Evolutionary conservation across 1,284 basidiomycete genomes (phyloP), one percentile per base, ranked within the genome.

Genomic region (Pterulicium gracile): DNA sequence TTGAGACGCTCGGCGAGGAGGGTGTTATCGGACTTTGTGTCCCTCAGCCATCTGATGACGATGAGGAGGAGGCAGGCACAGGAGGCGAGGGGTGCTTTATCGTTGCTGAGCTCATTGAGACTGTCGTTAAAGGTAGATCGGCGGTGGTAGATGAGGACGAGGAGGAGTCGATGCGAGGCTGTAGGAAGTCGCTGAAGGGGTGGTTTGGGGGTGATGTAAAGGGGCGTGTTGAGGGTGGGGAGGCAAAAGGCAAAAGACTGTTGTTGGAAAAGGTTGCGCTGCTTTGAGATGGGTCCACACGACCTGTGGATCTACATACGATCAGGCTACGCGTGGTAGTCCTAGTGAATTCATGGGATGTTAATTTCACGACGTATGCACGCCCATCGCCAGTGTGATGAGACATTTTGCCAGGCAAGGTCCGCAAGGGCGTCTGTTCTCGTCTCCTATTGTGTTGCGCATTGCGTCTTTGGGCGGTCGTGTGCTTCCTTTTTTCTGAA

Each of bases 31-130:
- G 67, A 18, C 77, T 90, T 63, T 87, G 85, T 22, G 61, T 74
- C 7, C 27, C 27, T 32, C 10, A 32, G 7, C n/a, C n/a, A n/a
- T n/a, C n/a, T n/a, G 27, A 32, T n/a, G 27, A 32, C 27, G 27
- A 7, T 32, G 27, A 32, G 7, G 27, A 7, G 27, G 27, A 32
- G 27, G n/a, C 7, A 7, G 27, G 27, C 10, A 10, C n/a, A 59
- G 65, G 77, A 50, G 62, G 57, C 61, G 17, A 66, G 80, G 42
- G 90, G 88, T 0, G 73, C 82, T 93, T 93, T 54, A 76, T 93
- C 3, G 66, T 91, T 2, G 79, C 84, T 0, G 88, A 88, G 59
- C 62, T 92, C 36, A 75, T 85, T 51, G 80, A 81, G 53, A 75
- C 79, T 19, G 61, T 90, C 27, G 55, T 64, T 22, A 59, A 63